A percentile compares a stretch with the other conserved stretches of the same genome.
Conservation (phyloP, 177 flowering plant species). For the Tripterygium wilfordii region DNA sequence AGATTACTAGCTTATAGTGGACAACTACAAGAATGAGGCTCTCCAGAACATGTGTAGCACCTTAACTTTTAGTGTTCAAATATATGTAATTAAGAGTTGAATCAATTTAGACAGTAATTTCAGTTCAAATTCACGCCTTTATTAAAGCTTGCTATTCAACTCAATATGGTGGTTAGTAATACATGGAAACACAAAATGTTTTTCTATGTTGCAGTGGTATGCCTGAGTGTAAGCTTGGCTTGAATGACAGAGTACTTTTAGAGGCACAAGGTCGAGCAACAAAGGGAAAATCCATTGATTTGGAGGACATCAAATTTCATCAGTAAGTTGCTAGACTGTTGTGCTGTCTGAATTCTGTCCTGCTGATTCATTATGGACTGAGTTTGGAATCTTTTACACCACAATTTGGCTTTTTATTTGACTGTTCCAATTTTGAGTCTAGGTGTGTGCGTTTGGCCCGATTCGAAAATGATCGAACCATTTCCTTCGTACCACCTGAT, state of each 20-base stretch:
- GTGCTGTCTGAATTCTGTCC: neutral
- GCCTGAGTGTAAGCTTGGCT: constrained; percentile 99
- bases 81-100: no score
- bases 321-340: constrained; percentile 54
- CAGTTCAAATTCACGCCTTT: neutral
- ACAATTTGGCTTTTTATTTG: neutral
- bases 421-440: constrained; percentile 14
- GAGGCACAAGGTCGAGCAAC: constrained; percentile 97
- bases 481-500: constrained; percentile 98
- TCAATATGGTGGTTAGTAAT: neutral
- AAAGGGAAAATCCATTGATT: constrained; percentile 97
- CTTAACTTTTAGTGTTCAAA: no score
- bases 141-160: neutral
- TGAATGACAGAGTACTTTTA: constrained; percentile 87
- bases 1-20: no score
- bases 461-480: constrained; percentile 96
- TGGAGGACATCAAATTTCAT: constrained; percentile 98
- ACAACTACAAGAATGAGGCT: no score
- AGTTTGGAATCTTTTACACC: neutral
- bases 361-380: neutral
- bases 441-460: constrained; percentile 99
- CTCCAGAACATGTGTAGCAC: no score
- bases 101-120: no score
- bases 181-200: neutral
- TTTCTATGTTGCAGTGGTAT: constrained; percentile 72